Evolutionary conservation across 2,329 filamentous ascomycete genomes (phyloP).

Genomic region (Graphilbum ipis-grandicollis): DNA sequence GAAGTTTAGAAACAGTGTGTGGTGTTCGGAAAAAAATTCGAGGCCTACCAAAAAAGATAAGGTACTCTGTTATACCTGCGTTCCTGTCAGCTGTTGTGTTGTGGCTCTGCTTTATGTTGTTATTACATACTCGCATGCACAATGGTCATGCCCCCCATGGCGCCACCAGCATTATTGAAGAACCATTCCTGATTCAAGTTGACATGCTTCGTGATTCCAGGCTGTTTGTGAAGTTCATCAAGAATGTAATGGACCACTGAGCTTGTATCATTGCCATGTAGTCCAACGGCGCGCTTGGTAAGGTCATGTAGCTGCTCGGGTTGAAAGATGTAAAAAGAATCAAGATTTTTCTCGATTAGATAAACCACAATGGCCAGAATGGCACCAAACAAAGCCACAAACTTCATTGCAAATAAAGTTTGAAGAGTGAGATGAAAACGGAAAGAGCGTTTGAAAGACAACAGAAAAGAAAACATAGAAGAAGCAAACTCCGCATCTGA

Average conservation of each 20-base stretch:
- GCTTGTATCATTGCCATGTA: slow-evolving; percentile 60
- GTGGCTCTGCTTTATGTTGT: neutral
- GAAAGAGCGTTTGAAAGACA: no score
- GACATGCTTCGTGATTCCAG: slow-evolving; percentile 33
- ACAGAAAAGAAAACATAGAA: no score
- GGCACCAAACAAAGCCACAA: slow-evolving; percentile 35
- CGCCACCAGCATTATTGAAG: slow-evolving; percentile 82
- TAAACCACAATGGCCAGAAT: slow-evolving; percentile 35
- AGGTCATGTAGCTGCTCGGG: slow-evolving; percentile 51
- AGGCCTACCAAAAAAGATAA: slow-evolving; percentile 60
- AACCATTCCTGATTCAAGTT: slow-evolving; percentile 69
- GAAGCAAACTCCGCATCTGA: no score
- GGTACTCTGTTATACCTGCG: slow-evolving; percentile 63
- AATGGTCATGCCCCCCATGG: slow-evolving; percentile 85
- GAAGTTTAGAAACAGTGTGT: neutral
- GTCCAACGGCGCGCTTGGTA: slow-evolving; percentile 43
- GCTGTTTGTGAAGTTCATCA: slow-evolving; percentile 41
- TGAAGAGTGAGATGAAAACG: no score
- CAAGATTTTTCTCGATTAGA: slow-evolving; percentile 38
- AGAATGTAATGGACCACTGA: slow-evolving; percentile 55
- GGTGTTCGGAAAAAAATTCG: slow-evolving; percentile 1
- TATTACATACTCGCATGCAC: slow-evolving; percentile 57
- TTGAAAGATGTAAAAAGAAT: slow-evolving; percentile 60
- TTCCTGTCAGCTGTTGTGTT: neutral
- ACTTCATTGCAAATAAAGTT: slow-evolving; percentile 7